phyloP scores from a whole-genome alignment of 2,329 filamentous ascomycete species.

The Penicillium sp. region DNA sequence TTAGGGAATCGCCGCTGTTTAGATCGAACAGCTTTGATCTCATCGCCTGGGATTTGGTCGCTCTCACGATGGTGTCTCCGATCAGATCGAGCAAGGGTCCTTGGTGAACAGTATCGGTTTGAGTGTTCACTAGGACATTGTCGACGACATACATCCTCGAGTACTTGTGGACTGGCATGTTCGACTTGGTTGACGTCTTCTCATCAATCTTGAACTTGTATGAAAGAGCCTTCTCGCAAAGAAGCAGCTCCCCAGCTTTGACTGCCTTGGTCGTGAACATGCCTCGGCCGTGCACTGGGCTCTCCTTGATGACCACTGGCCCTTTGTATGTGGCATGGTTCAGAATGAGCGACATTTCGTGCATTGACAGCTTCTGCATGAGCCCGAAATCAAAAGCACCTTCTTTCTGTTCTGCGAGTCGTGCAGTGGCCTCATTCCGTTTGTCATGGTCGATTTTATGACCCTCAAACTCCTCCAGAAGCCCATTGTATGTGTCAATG shows the following conservation, averaged over 20 bases:
- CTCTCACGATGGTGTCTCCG: conserved; percentile 46
- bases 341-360: conserved; percentile 1
- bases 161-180: no score
- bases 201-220: conserved; percentile 23
- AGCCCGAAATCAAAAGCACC: conserved; percentile 24
- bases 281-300: conserved; percentile 49
- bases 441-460: no score
- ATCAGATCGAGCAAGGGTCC: neutral
- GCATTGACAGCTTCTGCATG: conserved; percentile 31
- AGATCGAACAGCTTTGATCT: conserved; percentile 38
- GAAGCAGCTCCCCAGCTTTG: conserved; percentile 52
- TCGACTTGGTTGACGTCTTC: no score
- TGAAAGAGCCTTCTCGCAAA: conserved; percentile 60
- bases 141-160: neutral
- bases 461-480: conserved; percentile 36
- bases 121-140: neutral
- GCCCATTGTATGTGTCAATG: conserved; percentile 34
- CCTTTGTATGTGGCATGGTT: conserved; percentile 47
- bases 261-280: conserved; percentile 55
- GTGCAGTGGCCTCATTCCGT: neutral
- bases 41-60: conserved; percentile 43
- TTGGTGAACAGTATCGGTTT: neutral
- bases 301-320: conserved; percentile 45
- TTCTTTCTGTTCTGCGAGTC: conserved; percentile 18
- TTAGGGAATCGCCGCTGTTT: conserved; percentile 35